Percentiles rank a stretch among this genome's conserved stretches.
Evolutionary conservation across 208 protist genomes (phyloP).

Genomic region (Leishmania turanica): DNA sequence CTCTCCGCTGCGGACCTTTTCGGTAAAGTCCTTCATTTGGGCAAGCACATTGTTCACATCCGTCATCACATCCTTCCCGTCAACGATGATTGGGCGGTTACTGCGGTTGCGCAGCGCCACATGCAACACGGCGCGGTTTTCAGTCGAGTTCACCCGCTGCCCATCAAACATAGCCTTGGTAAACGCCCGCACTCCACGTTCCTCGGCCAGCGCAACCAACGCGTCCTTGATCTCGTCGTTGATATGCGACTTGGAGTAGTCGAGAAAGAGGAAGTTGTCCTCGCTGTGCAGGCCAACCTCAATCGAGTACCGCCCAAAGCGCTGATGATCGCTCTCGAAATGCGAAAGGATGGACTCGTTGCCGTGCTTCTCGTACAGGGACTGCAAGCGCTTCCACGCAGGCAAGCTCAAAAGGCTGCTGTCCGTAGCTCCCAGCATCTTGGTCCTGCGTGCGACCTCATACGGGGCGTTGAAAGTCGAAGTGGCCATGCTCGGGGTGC

Average conservation of each 20-base stretch:
- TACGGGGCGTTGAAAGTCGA: constrained; percentile 62
- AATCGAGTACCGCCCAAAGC: constrained; percentile 73
- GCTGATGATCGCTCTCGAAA: constrained; percentile 64
- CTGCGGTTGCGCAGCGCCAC: constrained; percentile 95
- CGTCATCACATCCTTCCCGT: constrained; percentile 96
- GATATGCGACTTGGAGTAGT: constrained; percentile 97
- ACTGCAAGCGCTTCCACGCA: constrained; percentile 65
- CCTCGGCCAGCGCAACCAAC: constrained; percentile 84
- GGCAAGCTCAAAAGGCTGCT: constrained; percentile 40
- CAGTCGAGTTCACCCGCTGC: constrained; percentile 97
- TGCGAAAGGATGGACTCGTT: constrained; percentile 63
- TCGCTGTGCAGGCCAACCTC: constrained; percentile 56
- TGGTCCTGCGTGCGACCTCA: constrained; percentile 62
- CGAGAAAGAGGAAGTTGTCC: constrained; percentile 91
- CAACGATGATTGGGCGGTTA: constrained; percentile 86
- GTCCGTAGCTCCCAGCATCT: constrained; percentile 42
- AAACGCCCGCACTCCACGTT: constrained; percentile 75
- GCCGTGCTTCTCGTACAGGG: constrained; percentile 70
- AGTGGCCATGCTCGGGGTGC: constrained; percentile 56
- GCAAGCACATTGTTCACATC: constrained; percentile 93
- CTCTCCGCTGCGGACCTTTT: constrained; percentile 86
- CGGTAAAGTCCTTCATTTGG: constrained; percentile 92
- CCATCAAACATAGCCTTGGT: constrained; percentile 92
- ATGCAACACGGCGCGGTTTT: constrained; percentile 95
- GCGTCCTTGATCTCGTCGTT: constrained; percentile 93